Evolutionary conservation across 139 green algal genomes (phyloP).

Genomic region (Parachlorella kessleri): DNA sequence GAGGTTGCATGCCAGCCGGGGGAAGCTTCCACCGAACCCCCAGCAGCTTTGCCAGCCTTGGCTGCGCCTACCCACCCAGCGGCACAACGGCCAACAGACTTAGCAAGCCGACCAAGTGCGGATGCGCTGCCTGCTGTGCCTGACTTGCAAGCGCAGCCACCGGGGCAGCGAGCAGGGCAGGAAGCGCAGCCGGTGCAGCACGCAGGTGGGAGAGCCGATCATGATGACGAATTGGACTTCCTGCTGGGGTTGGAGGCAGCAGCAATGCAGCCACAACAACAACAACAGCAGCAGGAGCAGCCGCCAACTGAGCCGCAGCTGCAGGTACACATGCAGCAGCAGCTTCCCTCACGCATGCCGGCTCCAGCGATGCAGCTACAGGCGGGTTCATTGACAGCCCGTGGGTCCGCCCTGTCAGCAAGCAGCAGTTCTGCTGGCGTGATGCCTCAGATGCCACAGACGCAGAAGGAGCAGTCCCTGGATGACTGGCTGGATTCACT

Average conservation of each 20-base stretch:
- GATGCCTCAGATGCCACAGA: background rate
- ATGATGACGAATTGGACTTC: slow-evolving; percentile 23
- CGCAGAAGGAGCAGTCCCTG: slow-evolving; percentile 5
- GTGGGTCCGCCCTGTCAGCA: background rate
- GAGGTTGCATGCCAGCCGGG: no score
- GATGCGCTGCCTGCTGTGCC: background rate
- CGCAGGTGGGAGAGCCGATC: background rate
- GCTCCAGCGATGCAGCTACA: background rate
- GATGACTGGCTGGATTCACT: slow-evolving; percentile 34
- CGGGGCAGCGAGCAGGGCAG: background rate
- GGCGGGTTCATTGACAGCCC: background rate
- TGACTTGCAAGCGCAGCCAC: background rate
- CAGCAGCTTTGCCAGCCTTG: background rate
- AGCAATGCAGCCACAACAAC: background rate
- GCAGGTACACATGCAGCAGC: background rate
- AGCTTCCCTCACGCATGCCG: background rate
- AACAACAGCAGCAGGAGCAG: background rate
- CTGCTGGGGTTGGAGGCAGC: slow-evolving; percentile 12
- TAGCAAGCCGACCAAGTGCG: background rate
- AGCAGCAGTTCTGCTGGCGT: background rate
- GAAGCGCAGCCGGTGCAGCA: background rate
- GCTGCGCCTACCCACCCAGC: background rate
- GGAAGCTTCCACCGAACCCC: no score
- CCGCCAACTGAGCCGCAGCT: background rate
- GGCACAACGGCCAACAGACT: no score